Percentiles rank a stretch among this genome's conserved stretches.
Conservation (phyloP, 768 basidiomycete genomes). For the Butyriboletus loyo region DNA sequence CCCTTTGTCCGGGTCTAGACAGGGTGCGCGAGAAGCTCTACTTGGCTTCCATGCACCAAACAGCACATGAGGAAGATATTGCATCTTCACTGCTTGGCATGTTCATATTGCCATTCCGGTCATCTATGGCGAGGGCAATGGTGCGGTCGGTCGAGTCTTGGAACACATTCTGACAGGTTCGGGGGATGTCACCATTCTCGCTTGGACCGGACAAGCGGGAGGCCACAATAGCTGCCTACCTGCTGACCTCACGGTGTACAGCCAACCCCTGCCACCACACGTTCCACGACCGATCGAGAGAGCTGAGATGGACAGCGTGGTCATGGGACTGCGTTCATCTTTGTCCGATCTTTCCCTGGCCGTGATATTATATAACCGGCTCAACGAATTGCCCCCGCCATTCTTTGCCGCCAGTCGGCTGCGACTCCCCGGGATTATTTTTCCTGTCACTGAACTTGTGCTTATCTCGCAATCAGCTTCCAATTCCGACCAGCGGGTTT, state of each 20-base stretch:
- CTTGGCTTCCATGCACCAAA: background rate
- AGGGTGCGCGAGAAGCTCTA: slow-evolving; percentile 11
- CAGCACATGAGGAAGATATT: slow-evolving; percentile 1
- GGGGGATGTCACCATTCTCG: background rate
- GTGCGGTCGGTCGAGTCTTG: slow-evolving; percentile 3
- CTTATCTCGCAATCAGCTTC: no score
- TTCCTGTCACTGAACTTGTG: no score
- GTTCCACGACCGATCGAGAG: background rate
- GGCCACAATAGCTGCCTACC: slow-evolving; percentile 6
- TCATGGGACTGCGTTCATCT: background rate
- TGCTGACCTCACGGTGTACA: background rate
- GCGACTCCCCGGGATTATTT: slow-evolving; percentile 2
- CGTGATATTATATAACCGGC: background rate
- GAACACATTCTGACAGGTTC: slow-evolving; percentile 5
- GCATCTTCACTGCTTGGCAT: slow-evolving; percentile 11
- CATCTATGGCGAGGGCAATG: slow-evolving; percentile 9
- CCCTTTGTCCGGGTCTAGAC: background rate
- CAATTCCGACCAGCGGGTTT: no score
- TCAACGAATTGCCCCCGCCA: background rate
- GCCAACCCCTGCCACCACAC: background rate
- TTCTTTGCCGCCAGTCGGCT: background rate
- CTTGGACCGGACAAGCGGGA: slow-evolving; percentile 1
- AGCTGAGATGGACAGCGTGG: background rate
- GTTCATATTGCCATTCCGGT: background rate
- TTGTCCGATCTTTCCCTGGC: no score